These are phyloP conservation scores for Wilcoxina mikolae DNA, from an alignment of 495 filamentous ascomycete species.

Conservation along the genomic window DNA sequence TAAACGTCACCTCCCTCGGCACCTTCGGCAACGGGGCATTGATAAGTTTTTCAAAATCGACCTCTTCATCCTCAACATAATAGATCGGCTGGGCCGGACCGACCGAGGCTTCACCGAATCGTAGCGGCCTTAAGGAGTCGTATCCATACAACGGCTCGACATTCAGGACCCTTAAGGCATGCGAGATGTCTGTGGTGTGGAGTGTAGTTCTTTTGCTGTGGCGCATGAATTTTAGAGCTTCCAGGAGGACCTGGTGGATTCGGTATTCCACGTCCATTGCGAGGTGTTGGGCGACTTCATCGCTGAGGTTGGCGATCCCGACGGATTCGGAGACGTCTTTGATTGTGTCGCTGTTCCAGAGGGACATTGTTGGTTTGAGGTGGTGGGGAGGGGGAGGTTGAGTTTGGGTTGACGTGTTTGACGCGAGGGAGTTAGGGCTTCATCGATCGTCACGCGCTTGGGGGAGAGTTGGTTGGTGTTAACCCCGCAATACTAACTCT, in stretches of 20 bases:
- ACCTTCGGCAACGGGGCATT: conserved; percentile 91
- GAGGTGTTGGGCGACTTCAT: conserved; percentile 70
- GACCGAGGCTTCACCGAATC: conserved; percentile 84
- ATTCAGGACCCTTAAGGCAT: conserved; percentile 68
- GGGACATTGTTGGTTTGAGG: conserved; percentile 25
- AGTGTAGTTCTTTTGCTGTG: conserved; percentile 68
- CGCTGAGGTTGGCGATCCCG: conserved; percentile 60
- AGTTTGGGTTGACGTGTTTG: no score
- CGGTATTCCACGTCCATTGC: conserved; percentile 91
- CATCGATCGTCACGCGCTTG: no score
- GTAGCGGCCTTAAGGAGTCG: conserved; percentile 68
- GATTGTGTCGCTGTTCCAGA: conserved; percentile 95
- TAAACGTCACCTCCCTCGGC: conserved; percentile 81
- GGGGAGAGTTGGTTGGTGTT: no score
- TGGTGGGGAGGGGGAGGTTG: no score
- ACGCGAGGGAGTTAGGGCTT: no score
- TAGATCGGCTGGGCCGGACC: conserved; percentile 91
- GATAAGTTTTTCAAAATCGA: conserved; percentile 96
- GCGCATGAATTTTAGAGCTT: conserved; percentile 90
- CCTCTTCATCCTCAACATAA: conserved; percentile 96
- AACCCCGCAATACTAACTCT: no score
- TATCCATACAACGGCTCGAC: conserved; percentile 94
- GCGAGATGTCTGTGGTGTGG: conserved; percentile 69
- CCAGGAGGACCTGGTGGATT: conserved; percentile 76
- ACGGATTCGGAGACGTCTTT: conserved; percentile 90